These are phyloP conservation scores for Candolleomyces efflorescens DNA, from an alignment of 768 basidiomycete species.

Conservation along the genomic window DNA sequence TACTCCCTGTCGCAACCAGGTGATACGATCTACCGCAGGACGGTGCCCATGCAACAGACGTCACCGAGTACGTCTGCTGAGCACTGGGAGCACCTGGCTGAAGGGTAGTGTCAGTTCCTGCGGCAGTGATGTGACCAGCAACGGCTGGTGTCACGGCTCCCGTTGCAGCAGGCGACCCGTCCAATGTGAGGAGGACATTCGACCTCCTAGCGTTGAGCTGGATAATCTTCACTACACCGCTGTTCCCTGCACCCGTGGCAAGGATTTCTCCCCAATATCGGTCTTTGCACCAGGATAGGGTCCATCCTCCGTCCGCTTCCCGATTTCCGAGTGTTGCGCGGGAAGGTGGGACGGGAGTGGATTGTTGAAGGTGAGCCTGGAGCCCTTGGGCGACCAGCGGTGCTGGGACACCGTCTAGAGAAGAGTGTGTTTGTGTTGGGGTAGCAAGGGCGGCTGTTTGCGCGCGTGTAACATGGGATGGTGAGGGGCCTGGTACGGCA, in stretches of 20 bases:
- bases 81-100: background rate
- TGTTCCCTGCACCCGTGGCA: constrained; percentile 70
- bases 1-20: constrained; percentile 83
- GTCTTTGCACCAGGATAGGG: constrained; percentile 94
- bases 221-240: constrained; percentile 78
- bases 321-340: constrained; percentile 52
- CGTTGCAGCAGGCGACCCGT: constrained; percentile 26
- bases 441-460: constrained; percentile 64
- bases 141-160: constrained; percentile 11
- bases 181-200: constrained; percentile 55
- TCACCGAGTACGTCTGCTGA: constrained; percentile 42
- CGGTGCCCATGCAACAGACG: constrained; percentile 90
- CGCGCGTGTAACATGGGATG: constrained; percentile 36
- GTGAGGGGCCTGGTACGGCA: constrained; percentile 44
- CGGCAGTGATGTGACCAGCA: background rate
- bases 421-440: constrained; percentile 59
- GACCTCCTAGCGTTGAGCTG: constrained; percentile 74
- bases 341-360: constrained; percentile 14
- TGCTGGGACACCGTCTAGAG: constrained; percentile 52
- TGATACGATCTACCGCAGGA: constrained; percentile 93
- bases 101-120: background rate
- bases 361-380: constrained; percentile 45
- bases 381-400: constrained; percentile 63
- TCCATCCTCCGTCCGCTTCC: constrained; percentile 92
- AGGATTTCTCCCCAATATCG: constrained; percentile 92